Conservation (phyloP, 148 eudicot species). For the Drosera capensis region DNA sequence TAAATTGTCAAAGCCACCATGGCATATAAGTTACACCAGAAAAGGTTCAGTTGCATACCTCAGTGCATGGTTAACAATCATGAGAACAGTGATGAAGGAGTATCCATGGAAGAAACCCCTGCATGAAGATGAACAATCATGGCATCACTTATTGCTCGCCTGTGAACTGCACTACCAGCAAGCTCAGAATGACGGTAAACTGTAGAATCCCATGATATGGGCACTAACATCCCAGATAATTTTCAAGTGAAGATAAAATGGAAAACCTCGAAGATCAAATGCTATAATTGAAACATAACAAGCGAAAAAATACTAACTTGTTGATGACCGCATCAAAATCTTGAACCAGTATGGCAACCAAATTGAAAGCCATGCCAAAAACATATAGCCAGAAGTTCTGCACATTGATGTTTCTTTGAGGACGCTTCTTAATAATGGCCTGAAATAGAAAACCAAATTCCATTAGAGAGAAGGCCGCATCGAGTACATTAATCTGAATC, state of each 20-base stretch:
- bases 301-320: constrained; percentile 39
- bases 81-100: constrained; percentile 67
- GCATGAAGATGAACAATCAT: constrained; percentile 6
- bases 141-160: not conserved
- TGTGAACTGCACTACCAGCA: not conserved
- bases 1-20: not conserved
- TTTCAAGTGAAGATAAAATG: too few species aligned
- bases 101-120: constrained; percentile 99
- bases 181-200: not conserved
- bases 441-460: constrained; percentile 18
- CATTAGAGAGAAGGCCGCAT: not conserved
- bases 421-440: constrained; percentile 92
- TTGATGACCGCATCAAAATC: constrained; percentile 85
- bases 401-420: constrained; percentile 93
- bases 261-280: not conserved
- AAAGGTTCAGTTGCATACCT: constrained; percentile 31
- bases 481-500: not conserved
- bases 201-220: too few species aligned
- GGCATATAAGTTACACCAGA: not conserved
- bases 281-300: not conserved
- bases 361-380: constrained; percentile 97
- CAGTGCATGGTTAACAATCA: constrained; percentile 92
- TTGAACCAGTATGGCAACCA: constrained; percentile 67
- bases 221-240: too few species aligned
- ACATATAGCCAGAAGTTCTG: constrained; percentile 97